These are phyloP conservation scores for Aspergillus egyptiacus DNA, from an alignment of 495 filamentous ascomycete species.

Conservation along the genomic window DNA sequence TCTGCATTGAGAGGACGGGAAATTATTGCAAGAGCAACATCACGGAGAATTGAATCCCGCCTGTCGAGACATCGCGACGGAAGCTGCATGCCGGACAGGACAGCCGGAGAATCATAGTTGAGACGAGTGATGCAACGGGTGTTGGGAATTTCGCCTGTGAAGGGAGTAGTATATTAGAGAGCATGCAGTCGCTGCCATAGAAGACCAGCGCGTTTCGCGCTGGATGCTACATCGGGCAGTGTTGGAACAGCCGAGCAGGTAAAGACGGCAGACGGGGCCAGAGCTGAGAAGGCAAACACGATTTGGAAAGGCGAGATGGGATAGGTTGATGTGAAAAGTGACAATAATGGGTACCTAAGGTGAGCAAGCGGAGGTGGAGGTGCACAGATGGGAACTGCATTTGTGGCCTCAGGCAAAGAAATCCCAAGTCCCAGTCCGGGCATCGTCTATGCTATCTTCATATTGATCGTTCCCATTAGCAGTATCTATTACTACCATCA, in stretches of 20 bases:
- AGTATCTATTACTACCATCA: not conserved
- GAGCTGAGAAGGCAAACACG: not conserved
- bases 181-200: too few relatives aligned
- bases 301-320: not conserved
- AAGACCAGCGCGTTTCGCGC: too few relatives aligned
- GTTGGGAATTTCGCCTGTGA: too few relatives aligned
- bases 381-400: not conserved
- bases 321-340: too few relatives aligned
- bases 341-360: too few relatives aligned
- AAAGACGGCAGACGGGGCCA: not conserved
- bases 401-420: not conserved
- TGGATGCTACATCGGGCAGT: not conserved
- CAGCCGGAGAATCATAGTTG: too few relatives aligned
- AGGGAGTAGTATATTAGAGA: too few relatives aligned
- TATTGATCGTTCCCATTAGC: not conserved
- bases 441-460: too few relatives aligned
- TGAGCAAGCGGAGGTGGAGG: too few relatives aligned
- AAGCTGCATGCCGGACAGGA: too few relatives aligned
- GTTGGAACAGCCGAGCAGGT: not conserved
- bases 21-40: constrained; percentile 8
- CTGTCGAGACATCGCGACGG: constrained; percentile 10
- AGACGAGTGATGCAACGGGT: too few relatives aligned
- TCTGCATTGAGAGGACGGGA: constrained; percentile 12
- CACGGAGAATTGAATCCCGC: constrained; percentile 24
- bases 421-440: not conserved